These are phyloP conservation scores for Mucor irregularis DNA, from an alignment of 371 early-diverging fungal genomes.

Conservation along the genomic window DNA sequence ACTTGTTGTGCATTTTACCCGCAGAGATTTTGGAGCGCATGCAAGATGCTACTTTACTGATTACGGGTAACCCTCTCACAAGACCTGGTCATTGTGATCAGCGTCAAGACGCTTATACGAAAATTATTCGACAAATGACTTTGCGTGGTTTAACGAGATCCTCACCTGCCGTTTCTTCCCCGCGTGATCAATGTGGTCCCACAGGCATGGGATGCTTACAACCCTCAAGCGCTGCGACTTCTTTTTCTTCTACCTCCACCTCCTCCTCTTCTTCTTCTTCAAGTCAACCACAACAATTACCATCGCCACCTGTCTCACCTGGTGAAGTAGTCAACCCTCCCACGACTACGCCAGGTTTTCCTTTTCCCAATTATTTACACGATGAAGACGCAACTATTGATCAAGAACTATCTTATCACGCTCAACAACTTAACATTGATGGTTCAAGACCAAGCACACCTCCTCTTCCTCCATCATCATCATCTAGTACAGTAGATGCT, in stretches of 20 bases:
- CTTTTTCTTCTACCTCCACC: too few species aligned
- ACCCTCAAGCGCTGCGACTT: too few species aligned
- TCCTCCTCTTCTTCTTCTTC: conserved; percentile 15
- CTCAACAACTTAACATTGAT: conserved; percentile 42
- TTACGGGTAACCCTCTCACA: conserved; percentile 67
- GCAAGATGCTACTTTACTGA: conserved; percentile 52
- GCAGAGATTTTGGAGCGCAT: conserved; percentile 59
- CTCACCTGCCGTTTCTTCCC: conserved; percentile 12
- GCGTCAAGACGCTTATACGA: conserved; percentile 46
- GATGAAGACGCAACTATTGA: conserved; percentile 49
- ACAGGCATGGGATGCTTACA: conserved; percentile 41
- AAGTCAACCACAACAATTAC: not conserved
- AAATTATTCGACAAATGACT: conserved; percentile 52
- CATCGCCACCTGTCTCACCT: not conserved
- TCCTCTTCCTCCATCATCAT: conserved; percentile 2
- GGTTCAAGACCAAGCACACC: conserved; percentile 36
- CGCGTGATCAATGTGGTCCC: conserved; percentile 36
- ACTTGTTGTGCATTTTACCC: conserved; percentile 63
- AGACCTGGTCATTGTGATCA: conserved; percentile 49
- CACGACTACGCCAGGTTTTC: not conserved
- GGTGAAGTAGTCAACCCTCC: not conserved
- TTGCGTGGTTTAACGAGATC: conserved; percentile 47
- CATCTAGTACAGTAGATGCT: not conserved
- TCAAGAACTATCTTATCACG: conserved; percentile 43
- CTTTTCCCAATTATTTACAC: conserved; percentile 11